Percentiles rank a stretch among this genome's conserved stretches.
Evolutionary conservation across 495 filamentous ascomycete genomes (phyloP).

Genomic region (Neurospora discreta): DNA sequence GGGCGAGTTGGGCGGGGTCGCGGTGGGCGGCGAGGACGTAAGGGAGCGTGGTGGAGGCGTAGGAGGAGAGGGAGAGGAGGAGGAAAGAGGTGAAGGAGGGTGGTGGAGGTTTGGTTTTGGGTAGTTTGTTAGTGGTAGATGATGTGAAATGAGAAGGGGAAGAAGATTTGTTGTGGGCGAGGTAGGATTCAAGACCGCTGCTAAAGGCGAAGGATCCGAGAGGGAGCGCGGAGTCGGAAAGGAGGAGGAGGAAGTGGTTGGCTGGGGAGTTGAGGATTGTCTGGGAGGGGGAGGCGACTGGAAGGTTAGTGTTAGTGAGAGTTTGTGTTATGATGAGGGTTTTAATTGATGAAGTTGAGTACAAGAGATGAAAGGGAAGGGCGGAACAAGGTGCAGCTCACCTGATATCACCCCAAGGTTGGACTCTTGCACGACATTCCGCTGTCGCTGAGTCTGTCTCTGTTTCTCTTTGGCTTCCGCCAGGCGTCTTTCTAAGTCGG

Average conservation of each 20-base stretch:
- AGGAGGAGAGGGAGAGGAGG: conserved; percentile 60
- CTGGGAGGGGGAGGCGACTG: background rate
- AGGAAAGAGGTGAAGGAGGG: conserved; percentile 63
- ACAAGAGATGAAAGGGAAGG: too few relatives aligned
- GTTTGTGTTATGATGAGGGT: background rate
- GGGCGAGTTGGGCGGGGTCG: conserved; percentile 41
- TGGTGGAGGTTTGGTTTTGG: conserved; percentile 13
- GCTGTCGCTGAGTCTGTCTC: conserved; percentile 2
- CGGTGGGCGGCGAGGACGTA: conserved; percentile 71
- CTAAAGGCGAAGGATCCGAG: conserved; percentile 96
- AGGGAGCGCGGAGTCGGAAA: conserved; percentile 91
- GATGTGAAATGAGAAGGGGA: conserved; percentile 4
- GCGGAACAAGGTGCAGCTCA: background rate
- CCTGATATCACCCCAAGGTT: background rate
- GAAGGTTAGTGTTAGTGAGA: background rate
- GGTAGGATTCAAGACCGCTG: conserved; percentile 85
- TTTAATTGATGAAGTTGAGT: too few relatives aligned
- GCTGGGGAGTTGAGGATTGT: conserved; percentile 10
- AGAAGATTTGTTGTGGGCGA: conserved; percentile 55
- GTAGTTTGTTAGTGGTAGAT: background rate
- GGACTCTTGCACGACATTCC: background rate
- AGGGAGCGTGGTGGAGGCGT: conserved; percentile 71
- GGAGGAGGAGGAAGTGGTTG: conserved; percentile 73
- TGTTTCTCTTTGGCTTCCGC: conserved; percentile 21
- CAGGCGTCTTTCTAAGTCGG: conserved; percentile 27